Percentiles rank a stretch among this genome's conserved stretches.
phyloP scores from a whole-genome alignment of 257 asterid species.

The Solanum rostratum region DNA sequence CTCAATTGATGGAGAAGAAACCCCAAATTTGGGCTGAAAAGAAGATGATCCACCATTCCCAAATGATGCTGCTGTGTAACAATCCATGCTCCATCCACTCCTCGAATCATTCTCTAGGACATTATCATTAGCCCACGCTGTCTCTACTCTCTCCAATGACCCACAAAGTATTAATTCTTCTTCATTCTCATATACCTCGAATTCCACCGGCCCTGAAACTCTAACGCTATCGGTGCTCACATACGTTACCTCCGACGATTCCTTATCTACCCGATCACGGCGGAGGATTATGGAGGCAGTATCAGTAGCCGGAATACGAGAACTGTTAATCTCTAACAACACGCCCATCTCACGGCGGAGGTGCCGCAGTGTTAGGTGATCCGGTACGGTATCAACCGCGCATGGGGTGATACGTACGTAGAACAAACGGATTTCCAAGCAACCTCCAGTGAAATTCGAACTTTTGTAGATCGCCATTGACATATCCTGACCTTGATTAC shows the following conservation, averaged over 20 bases:
- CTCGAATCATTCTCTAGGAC: conserved; percentile 29
- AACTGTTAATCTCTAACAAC: conserved; percentile 45
- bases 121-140: conserved; percentile 43
- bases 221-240: conserved; percentile 75
- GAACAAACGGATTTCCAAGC: conserved; percentile 54
- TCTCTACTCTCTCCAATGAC: conserved; percentile 50
- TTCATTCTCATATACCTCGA: conserved; percentile 61
- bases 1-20: conserved; percentile 50
- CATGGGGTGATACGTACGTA: conserved; percentile 61
- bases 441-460: conserved; percentile 49
- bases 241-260: conserved; percentile 69
- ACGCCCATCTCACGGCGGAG: conserved; percentile 62
- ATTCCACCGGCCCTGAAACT: conserved; percentile 60
- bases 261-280: conserved; percentile 61
- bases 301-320: conserved; percentile 47
- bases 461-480: conserved; percentile 33
- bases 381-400: conserved; percentile 34
- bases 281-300: conserved; percentile 41
- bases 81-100: conserved; percentile 78
- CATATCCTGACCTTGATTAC: conserved; percentile 30
- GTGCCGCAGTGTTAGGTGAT: conserved; percentile 42
- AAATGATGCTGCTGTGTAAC: conserved; percentile 38
- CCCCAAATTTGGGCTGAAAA: conserved; percentile 36
- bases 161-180: conserved; percentile 65
- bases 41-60: conserved; percentile 35